Conservation (phyloP, 2,329 filamentous ascomycete genomes). For the Sporothrix schenckii region DNA sequence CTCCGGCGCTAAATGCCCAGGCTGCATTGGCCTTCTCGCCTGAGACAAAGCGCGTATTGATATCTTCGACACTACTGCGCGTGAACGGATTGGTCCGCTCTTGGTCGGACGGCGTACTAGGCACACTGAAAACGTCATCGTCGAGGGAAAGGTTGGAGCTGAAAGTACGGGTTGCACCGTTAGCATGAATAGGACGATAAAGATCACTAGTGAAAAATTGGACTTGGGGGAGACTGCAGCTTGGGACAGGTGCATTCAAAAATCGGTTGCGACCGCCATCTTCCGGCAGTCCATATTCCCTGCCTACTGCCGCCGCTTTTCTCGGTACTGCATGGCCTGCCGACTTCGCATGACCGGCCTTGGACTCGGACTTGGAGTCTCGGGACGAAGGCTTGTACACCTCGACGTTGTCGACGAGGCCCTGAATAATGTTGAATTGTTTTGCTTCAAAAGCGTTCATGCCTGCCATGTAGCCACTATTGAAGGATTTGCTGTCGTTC, state of each 20-base stretch:
- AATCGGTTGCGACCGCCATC: neutral
- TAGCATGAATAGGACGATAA: constrained; percentile 28
- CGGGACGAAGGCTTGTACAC: constrained; percentile 6
- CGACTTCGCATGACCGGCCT: neutral
- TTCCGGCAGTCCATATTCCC: neutral
- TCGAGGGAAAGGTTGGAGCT: constrained; percentile 58
- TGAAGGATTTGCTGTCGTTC: neutral
- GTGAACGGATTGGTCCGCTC: constrained; percentile 44
- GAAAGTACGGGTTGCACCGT: constrained; percentile 37
- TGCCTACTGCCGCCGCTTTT: neutral
- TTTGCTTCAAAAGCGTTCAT: constrained; percentile 37
- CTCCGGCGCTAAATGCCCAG: constrained; percentile 59
- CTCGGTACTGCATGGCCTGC: neutral
- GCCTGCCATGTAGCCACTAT: neutral
- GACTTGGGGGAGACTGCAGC: neutral
- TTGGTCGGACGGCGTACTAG: constrained; percentile 37
- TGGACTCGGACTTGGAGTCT: constrained; percentile 20
- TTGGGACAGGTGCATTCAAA: neutral
- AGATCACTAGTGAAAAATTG: neutral
- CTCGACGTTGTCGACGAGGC: constrained; percentile 31
- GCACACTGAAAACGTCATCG: constrained; percentile 47
- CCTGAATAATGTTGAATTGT: constrained; percentile 35
- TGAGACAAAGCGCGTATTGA: constrained; percentile 63
- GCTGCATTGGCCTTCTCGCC: constrained; percentile 49
- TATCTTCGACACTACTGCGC: constrained; percentile 60